These are phyloP conservation scores for Calonectria honghensis DNA, from an alignment of 2,329 filamentous ascomycete species.

Conservation along the genomic window DNA sequence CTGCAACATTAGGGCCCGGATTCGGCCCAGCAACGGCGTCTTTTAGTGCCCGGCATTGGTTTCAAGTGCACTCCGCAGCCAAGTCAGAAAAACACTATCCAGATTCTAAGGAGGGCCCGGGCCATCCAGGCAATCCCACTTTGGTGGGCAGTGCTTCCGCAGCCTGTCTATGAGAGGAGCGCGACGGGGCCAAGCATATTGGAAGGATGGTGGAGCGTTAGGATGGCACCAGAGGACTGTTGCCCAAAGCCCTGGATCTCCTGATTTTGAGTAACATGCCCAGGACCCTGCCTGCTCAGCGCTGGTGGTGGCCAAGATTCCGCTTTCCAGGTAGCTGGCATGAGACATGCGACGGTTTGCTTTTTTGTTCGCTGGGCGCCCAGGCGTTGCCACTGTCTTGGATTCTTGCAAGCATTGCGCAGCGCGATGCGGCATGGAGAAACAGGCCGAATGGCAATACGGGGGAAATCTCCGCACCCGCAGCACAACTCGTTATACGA, in stretches of 20 bases:
- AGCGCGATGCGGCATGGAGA: constrained; percentile 23
- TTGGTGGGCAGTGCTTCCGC: constrained; percentile 25
- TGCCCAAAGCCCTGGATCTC: constrained; percentile 17
- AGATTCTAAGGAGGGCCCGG: constrained; percentile 29
- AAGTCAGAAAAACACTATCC: constrained; percentile 22
- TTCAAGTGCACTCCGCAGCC: constrained; percentile 41
- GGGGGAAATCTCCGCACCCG: constrained; percentile 24
- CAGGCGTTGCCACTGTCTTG: constrained; percentile 8
- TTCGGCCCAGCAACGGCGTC: constrained; percentile 33
- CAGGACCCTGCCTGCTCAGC: constrained; percentile 7
- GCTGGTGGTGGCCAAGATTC: constrained; percentile 11
- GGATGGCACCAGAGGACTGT: constrained; percentile 20
- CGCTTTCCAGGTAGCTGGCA: constrained; percentile 29
- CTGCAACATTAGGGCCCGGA: constrained; percentile 38
- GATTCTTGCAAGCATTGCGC: background rate
- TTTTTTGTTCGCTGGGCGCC: constrained; percentile 23
- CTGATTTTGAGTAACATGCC: constrained; percentile 32
- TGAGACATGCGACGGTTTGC: constrained; percentile 8
- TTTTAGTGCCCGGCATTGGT: constrained; percentile 35
- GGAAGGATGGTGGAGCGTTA: constrained; percentile 29
- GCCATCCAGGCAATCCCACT: constrained; percentile 26
- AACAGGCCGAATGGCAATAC: constrained; percentile 36
- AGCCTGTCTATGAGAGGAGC: background rate
- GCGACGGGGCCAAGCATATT: constrained; percentile 8
- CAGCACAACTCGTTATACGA: constrained; percentile 4